A percentile compares a stretch with the other conserved stretches of the same genome.
Evolutionary conservation across 2,329 filamentous ascomycete species (phyloP).

Genomic region (Anisogramma anomala): DNA sequence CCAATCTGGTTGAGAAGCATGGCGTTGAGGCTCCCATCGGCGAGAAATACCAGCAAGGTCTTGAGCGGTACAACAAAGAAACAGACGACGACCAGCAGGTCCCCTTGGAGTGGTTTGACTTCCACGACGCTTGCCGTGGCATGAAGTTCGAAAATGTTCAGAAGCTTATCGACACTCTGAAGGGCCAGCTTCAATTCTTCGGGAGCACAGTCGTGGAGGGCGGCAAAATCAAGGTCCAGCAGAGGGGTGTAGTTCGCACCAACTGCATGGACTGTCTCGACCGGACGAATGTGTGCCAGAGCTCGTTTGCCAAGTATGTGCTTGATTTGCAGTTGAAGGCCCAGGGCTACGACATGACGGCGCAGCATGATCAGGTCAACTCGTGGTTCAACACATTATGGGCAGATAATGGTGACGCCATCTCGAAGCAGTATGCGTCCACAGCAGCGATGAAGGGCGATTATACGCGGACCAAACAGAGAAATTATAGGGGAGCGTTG

Average conservation of each 20-base stretch:
- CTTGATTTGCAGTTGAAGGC: constrained; percentile 67
- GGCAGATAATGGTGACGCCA: constrained; percentile 95
- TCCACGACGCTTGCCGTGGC: constrained; percentile 80
- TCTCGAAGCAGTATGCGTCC: constrained; percentile 90
- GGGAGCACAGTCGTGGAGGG: constrained; percentile 55
- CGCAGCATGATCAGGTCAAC: constrained; percentile 65
- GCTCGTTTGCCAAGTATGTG: constrained; percentile 73
- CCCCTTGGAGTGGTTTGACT: constrained; percentile 93
- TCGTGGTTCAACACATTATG: constrained; percentile 93
- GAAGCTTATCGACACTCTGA: constrained; percentile 60
- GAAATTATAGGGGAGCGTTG: constrained; percentile 80
- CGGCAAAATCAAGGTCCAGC: constrained; percentile 34
- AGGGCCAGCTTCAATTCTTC: constrained; percentile 53
- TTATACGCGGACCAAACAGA: constrained; percentile 82
- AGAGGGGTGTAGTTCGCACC: constrained; percentile 73
- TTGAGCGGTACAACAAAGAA: constrained; percentile 54
- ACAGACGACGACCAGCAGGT: constrained; percentile 38
- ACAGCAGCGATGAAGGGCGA: constrained; percentile 95
- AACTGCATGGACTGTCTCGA: constrained; percentile 99
- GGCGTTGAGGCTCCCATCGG: constrained; percentile 73
- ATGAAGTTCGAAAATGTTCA: constrained; percentile 98
- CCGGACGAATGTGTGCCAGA: constrained; percentile 91
- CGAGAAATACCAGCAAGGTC: constrained; percentile 59
- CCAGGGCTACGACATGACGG: constrained; percentile 64
- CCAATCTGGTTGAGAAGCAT: constrained; percentile 81